Conservation (phyloP, 2,329 filamentous ascomycete genomes). For the Nothopassalora personata region DNA sequence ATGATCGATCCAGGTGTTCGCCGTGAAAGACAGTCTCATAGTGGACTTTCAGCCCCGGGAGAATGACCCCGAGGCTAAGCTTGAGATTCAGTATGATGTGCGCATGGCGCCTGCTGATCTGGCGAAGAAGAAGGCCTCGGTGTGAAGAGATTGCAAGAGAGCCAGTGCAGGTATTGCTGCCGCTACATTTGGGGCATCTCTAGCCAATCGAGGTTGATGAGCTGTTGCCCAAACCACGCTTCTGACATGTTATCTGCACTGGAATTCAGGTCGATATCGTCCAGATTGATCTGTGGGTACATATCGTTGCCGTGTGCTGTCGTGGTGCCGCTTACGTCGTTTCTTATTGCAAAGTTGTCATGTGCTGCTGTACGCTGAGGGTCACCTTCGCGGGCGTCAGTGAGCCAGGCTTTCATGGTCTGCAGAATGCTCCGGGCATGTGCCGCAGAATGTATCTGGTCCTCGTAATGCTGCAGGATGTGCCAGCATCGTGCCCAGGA, state of each 20-base stretch:
- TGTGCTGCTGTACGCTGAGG: neutral
- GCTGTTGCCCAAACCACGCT: slow-evolving; percentile 24
- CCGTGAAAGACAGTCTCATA: slow-evolving; percentile 51
- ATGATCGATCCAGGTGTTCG: neutral
- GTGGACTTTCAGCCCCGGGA: slow-evolving; percentile 53
- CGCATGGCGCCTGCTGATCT: slow-evolving; percentile 11
- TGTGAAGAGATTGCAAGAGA: neutral
- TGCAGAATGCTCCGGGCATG: slow-evolving; percentile 22
- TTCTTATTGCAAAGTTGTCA: neutral
- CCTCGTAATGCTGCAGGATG: slow-evolving; percentile 22
- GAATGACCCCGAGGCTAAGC: slow-evolving; percentile 38
- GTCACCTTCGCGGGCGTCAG: neutral
- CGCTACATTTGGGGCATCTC: slow-evolving; percentile 14
- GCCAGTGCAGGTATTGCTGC: neutral
- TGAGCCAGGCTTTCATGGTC: slow-evolving; percentile 18
- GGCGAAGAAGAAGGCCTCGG: slow-evolving; percentile 1
- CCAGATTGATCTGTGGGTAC: slow-evolving; percentile 14
- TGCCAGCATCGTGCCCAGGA: slow-evolving; percentile 20
- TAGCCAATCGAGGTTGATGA: slow-evolving; percentile 24
- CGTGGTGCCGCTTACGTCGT: neutral
- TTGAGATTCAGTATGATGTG: slow-evolving; percentile 15
- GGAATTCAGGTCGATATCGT: slow-evolving; percentile 19
- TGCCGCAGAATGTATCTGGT: slow-evolving; percentile 21
- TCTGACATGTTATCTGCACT: slow-evolving; percentile 23
- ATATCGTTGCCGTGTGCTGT: neutral